These are phyloP conservation scores for Alternaria infectoria DNA, from an alignment of 2,329 filamentous ascomycete species.

Conservation along the genomic window DNA sequence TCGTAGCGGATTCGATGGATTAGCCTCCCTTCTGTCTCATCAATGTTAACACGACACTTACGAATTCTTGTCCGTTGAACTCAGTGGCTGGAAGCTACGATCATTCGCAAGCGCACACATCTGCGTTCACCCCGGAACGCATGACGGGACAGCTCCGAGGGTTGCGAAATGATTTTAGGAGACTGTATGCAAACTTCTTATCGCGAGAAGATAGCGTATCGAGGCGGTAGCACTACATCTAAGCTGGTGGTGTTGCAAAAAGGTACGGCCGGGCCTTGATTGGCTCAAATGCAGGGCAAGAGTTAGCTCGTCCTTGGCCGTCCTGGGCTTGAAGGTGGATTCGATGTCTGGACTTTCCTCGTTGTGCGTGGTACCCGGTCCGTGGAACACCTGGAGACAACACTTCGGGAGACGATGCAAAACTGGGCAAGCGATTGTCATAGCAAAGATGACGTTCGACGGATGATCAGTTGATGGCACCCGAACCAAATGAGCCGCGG, in stretches of 20 bases:
- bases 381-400: not conserved
- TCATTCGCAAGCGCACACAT: not conserved
- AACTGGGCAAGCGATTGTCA: not conserved
- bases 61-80: not conserved
- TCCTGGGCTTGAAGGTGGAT: not conserved
- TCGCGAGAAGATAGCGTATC: not conserved
- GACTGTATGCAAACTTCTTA: not conserved
- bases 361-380: not conserved
- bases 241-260: not conserved
- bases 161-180: not conserved
- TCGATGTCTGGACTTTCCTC: not conserved
- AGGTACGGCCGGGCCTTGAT: not conserved
- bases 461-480: not conserved
- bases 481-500: not conserved
- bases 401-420: not conserved
- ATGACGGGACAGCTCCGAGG: not conserved
- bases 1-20: not conserved
- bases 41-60: not conserved
- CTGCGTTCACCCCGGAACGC: too few species aligned
- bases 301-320: not conserved
- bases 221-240: not conserved
- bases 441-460: constrained; percentile 4
- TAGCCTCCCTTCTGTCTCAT: not conserved
- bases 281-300: not conserved
- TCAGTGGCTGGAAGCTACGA: not conserved